Evolutionary conservation across 2,329 filamentous ascomycete species (phyloP).

Genomic region (Aspergillus fijiensis): DNA sequence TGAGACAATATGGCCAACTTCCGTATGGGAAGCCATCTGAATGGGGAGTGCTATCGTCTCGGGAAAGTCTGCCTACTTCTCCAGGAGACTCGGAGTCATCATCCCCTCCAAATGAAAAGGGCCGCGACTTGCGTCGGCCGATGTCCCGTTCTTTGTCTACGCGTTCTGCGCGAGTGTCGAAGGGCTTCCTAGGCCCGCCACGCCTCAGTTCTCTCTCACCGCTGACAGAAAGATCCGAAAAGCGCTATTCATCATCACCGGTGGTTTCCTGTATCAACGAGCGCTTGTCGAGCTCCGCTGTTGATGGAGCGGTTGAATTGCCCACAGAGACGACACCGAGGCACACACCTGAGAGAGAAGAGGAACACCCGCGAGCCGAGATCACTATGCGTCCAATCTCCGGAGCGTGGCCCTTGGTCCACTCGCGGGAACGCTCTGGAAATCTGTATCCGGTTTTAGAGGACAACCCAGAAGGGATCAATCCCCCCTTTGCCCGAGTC

Average conservation of each 20-base stretch:
- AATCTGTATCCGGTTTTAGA: conserved; percentile 27
- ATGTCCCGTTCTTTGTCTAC: conserved; percentile 31
- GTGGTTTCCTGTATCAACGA: conserved; percentile 26
- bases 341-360: conserved; percentile 36
- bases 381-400: conserved; percentile 31
- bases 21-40: conserved; percentile 36
- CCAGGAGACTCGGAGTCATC: conserved; percentile 24
- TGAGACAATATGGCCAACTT: conserved; percentile 35
- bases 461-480: conserved; percentile 22
- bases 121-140: conserved; percentile 33
- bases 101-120: conserved; percentile 28
- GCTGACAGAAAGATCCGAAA: conserved; percentile 30
- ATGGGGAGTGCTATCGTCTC: conserved; percentile 36
- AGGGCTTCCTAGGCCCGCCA: conserved; percentile 26
- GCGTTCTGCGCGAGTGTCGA: conserved; percentile 32
- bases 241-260: conserved; percentile 15
- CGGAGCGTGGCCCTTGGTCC: conserved; percentile 32
- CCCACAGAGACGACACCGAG: conserved; percentile 39
- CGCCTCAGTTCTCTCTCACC: conserved; percentile 34
- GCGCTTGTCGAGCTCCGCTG: conserved; percentile 33
- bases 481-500: conserved; percentile 24
- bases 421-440: conserved; percentile 23
- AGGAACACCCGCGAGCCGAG: conserved; percentile 22
- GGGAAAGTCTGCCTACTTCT: conserved; percentile 28
- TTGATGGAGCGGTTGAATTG: conserved; percentile 36